Evolutionary conservation across 352 stramenopile species (phyloP).

Genomic region (Globisporangium cylindrosporum): DNA sequence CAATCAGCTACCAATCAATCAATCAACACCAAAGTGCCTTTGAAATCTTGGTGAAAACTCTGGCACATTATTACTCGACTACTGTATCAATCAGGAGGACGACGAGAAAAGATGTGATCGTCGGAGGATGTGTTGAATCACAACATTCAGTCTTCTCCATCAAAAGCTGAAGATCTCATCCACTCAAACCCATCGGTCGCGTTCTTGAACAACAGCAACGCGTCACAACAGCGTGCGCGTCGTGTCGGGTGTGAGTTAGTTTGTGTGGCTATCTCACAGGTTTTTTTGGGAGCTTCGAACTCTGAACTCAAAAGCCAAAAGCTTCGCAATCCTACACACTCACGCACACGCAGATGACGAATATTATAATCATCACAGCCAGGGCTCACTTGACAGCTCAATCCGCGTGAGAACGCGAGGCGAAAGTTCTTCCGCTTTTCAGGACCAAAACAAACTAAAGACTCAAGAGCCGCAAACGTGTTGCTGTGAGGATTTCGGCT

Average conservation of each 20-base stretch:
- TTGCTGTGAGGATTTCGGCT: too few species aligned
- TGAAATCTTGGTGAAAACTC: too few species aligned
- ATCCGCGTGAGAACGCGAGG: background rate
- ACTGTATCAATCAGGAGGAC: too few species aligned
- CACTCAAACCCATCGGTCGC: background rate
- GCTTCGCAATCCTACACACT: background rate
- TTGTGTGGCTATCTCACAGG: background rate
- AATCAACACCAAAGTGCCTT: too few species aligned
- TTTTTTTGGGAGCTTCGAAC: background rate
- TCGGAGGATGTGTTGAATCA: background rate
- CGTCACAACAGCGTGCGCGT: background rate
- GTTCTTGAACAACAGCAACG: background rate
- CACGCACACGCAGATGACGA: background rate
- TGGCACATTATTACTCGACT: too few species aligned
- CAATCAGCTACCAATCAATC: too few species aligned
- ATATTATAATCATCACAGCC: background rate
- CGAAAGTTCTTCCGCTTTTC: background rate
- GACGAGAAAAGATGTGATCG: too few species aligned
- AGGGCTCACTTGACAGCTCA: background rate
- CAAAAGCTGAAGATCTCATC: background rate
- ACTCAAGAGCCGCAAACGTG: too few species aligned
- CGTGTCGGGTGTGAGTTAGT: too few species aligned
- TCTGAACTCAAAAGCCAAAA: background rate
- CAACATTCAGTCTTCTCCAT: background rate
- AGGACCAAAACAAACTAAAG: background rate